Base-by-base conservation (phyloP, 768 basidiomycete genomes). In the Xanthoconium purpureum region DNA sequence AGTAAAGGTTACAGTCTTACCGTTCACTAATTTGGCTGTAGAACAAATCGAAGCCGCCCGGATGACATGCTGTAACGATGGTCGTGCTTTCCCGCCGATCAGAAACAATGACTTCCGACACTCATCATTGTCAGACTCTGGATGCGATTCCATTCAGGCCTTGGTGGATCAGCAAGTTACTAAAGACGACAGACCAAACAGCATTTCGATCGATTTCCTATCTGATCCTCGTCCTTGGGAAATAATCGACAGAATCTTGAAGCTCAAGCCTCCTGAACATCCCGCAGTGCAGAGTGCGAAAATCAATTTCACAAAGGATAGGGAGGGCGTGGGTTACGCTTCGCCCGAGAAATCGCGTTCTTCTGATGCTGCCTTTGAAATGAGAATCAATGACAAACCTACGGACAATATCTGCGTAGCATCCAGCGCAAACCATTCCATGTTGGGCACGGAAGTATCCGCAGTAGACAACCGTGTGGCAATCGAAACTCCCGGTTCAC, bases 141-240 rank as follows among this genome's bases (percentile, higher is more conserved):
- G 37, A 45, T 12, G 13, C 5, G 33, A 44, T 42, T 18, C n/a
- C 6, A 24, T 44, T 20, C 30, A 4, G 35, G 28, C 37, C 33
- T 29, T 28, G 48, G 35, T 28, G 36, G 37, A 14, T 12, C 40
- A 24, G 12, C 39, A 50, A 36, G 45, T 40, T 17, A 9, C 28
- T 17, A 35, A 39, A 33, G 52, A 56, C 18, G 37, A 35, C 18
- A 7, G 30, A n/a, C 40, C 36, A 39, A n/a, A 28, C 13, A 24
- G 44, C 18, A 36, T 59, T 40, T 57, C 59, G 20, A 47, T 73
- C 17, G 57, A 71, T 54, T 62, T 73, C 55, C 55, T 71, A 29
- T 60, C 63, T n/a, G 70, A 71, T 52, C 69, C 70, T 6, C 59
- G 67, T 46, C 70, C 70, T 14, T 71, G 70, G 70, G 61, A 63